Evolutionary conservation across 192 early-diverging fungal species (phyloP).

Genomic region (Oehlia diaphana): DNA sequence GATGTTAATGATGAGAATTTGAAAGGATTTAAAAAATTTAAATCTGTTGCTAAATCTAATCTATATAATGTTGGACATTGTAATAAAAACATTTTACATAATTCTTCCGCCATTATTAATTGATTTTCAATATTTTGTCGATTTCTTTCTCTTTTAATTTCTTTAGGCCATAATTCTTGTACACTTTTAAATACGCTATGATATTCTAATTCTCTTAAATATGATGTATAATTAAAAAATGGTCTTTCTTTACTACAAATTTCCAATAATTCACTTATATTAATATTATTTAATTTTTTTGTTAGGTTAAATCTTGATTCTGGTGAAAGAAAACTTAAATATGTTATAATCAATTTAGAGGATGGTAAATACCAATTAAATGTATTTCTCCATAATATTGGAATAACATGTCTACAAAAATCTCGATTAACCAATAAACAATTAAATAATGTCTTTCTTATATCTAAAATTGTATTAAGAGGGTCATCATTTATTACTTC

Average conservation of each 20-base stretch:
- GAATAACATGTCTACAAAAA: not conserved
- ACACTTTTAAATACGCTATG: not conserved
- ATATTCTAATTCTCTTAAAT: not conserved
- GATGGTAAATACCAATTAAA: not conserved
- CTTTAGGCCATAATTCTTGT: not conserved
- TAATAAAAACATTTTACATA: not conserved
- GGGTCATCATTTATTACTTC: not conserved
- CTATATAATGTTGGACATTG: not conserved
- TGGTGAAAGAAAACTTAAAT: not conserved
- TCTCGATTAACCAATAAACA: not conserved
- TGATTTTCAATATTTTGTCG: not conserved
- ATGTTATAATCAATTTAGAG: not conserved
- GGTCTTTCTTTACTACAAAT: not conserved
- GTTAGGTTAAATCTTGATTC: not conserved
- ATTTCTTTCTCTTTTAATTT: not conserved
- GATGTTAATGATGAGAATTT: not conserved
- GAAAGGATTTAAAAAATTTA: not conserved
- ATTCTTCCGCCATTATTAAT: not conserved
- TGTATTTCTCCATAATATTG: not conserved
- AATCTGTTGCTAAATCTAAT: not conserved
- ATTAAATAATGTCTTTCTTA: not conserved
- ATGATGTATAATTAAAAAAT: not conserved
- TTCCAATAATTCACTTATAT: not conserved
- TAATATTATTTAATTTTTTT: not conserved
- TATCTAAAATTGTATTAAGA: not conserved